Conservation (phyloP, 2,329 filamentous ascomycete species). For the Shiraia bambusicola region DNA sequence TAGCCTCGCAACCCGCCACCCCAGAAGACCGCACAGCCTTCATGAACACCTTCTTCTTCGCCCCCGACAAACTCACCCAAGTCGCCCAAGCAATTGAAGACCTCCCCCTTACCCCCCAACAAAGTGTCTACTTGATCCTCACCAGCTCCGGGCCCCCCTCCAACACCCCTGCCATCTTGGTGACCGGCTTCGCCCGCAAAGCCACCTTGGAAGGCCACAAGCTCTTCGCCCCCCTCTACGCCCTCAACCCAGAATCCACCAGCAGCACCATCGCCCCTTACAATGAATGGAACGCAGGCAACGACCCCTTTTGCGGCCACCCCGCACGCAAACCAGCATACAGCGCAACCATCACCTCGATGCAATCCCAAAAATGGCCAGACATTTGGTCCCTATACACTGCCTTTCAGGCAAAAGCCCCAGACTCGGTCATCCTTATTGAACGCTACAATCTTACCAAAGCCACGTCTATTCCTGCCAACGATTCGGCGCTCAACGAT, state of each 20-base stretch:
- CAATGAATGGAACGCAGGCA: slow-evolving; percentile 44
- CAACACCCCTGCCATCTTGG: slow-evolving; percentile 24
- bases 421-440: slow-evolving; percentile 38
- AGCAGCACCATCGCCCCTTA: slow-evolving; percentile 36
- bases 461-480: slow-evolving; percentile 18
- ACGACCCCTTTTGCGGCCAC: slow-evolving; percentile 41
- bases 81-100: slow-evolving; percentile 43
- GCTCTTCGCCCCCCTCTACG: slow-evolving; percentile 42
- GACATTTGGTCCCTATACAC: slow-evolving; percentile 45
- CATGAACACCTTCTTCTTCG: slow-evolving; percentile 27
- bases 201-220: slow-evolving; percentile 37
- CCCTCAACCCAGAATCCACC: slow-evolving; percentile 30
- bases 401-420: slow-evolving; percentile 40
- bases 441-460: slow-evolving; percentile 43
- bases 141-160: slow-evolving; percentile 24
- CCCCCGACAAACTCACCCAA: slow-evolving; percentile 30
- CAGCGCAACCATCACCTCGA: slow-evolving; percentile 35
- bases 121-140: slow-evolving; percentile 42
- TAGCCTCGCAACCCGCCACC: slow-evolving; percentile 40
- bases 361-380: slow-evolving; percentile 44
- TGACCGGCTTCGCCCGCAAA: slow-evolving; percentile 38
- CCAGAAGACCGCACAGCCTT: slow-evolving; percentile 26
- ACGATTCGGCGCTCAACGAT: slow-evolving; percentile 33
- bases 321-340: slow-evolving; percentile 47
- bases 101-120: slow-evolving; percentile 38